These are phyloP conservation scores for Lactarius deliciosus DNA, from an alignment of 768 basidiomycete species.

Conservation along the genomic window DNA sequence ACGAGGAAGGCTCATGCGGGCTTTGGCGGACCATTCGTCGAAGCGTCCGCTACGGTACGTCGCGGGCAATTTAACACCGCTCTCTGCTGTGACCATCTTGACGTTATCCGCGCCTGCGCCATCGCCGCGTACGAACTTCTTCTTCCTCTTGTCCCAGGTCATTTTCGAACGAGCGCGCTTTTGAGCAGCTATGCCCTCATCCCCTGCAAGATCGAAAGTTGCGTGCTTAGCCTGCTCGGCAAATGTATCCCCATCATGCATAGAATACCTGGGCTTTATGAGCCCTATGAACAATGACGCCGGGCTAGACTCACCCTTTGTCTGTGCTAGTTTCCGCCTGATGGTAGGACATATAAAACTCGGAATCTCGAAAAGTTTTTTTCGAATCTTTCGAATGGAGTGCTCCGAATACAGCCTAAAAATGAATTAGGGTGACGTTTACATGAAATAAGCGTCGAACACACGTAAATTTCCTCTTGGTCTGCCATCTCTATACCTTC, in stretches of 20 bases:
- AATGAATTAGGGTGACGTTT: constrained; percentile 37
- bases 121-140: constrained; percentile 86
- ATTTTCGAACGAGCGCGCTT: constrained; percentile 53
- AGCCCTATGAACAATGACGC: constrained; percentile 11
- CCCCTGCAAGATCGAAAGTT: constrained; percentile 79
- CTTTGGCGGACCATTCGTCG: constrained; percentile 91
- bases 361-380: constrained; percentile 67
- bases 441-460: constrained; percentile 66
- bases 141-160: constrained; percentile 96
- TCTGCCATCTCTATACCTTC: constrained; percentile 67
- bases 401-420: constrained; percentile 32
- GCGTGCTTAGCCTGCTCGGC: constrained; percentile 77
- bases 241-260: constrained; percentile 86
- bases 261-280: constrained; percentile 64
- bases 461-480: constrained; percentile 73
- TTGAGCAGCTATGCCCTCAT: constrained; percentile 62
- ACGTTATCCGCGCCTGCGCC: constrained; percentile 88
- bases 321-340: constrained; percentile 86
- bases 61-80: constrained; percentile 86
- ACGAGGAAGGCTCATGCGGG: constrained; percentile 66
- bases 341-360: constrained; percentile 91
- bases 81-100: constrained; percentile 91
- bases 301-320: constrained; percentile 68
- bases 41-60: constrained; percentile 92
- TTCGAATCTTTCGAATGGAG: constrained; percentile 37